These are phyloP conservation scores for Russula olivacea DNA, from an alignment of 768 basidiomycete genomes.

Conservation along the genomic window DNA sequence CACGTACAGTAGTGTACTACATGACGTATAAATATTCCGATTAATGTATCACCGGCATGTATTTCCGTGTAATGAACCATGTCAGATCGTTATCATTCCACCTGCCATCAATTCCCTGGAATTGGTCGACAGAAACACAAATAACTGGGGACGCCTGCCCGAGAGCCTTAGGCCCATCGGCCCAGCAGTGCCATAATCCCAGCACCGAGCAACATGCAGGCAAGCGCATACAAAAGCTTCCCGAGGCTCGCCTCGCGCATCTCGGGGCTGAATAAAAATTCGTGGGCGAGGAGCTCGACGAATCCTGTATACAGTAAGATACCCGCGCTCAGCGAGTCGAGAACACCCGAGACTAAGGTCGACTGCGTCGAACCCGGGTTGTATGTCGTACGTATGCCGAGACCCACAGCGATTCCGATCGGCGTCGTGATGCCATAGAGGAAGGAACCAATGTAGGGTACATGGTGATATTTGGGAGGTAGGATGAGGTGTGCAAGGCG, in stretches of 20 bases:
- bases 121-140: background rate
- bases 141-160: too few relatives aligned
- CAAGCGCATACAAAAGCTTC: slow-evolving; percentile 65
- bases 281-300: slow-evolving; percentile 90
- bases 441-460: slow-evolving; percentile 55
- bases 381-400: slow-evolving; percentile 70
- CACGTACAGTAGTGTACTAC: background rate
- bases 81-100: background rate
- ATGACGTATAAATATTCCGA: background rate
- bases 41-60: background rate
- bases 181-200: slow-evolving; percentile 91
- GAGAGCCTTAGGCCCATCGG: slow-evolving; percentile 62
- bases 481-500: slow-evolving; percentile 75
- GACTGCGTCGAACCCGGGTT: slow-evolving; percentile 74
- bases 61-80: background rate
- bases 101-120: background rate
- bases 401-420: slow-evolving; percentile 79
- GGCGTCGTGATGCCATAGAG: slow-evolving; percentile 79
- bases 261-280: slow-evolving; percentile 85
- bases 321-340: slow-evolving; percentile 83
- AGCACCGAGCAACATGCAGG: slow-evolving; percentile 76
- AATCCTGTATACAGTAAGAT: slow-evolving; percentile 85
- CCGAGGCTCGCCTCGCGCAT: slow-evolving; percentile 66
- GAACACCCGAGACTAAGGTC: slow-evolving; percentile 73
- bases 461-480: slow-evolving; percentile 45